Base-by-base conservation (phyloP, 176 grass and related monocot genomes). In the Oryza punctata region DNA sequence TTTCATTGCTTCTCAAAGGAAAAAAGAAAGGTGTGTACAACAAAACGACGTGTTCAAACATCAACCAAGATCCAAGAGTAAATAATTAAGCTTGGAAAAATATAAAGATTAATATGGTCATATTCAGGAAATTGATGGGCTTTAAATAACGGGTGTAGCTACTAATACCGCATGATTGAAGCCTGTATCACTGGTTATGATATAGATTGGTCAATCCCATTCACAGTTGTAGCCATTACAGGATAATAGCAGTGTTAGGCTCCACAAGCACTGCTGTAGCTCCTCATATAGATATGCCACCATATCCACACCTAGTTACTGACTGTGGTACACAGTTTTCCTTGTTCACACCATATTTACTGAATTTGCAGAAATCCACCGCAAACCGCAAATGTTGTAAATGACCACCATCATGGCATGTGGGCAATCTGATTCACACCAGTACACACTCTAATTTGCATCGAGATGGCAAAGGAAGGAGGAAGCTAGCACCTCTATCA, bases 31-130 rank as follows among this genome's bases (percentile, higher is more conserved):
- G 2, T 68, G 10, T 69, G 33, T 43, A 44, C 47, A 77, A 46
- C 65, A 33, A 43, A 69, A 44, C 44, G 4, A 40, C 13, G 3
- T 12, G 57, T 57, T 15, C 6, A 41, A 40, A 76, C 74, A 44
- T 43, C 13, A 73, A 82, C 30, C 35, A 71, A 78, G 25, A 73
- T 73, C 30, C 35, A 71, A 78, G 25, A 15, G 25, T 63, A 71
- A 47, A 37, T 71, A 63, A 13, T 47, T 27, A 30, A n/a, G 35
- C 57, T 71, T 44, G 7, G 7, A 46, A 24, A 84, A 59, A 40
- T 43, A n/a, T 84, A 44, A 29, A 43, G 25, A 45, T 13, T 18
- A 16, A 27, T 61, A 68, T 76, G 30, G 12, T 18, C 29, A 27
- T 60, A 67, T 75, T 10, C 19, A 1, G 65, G 32, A 37, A 68